A percentile compares a stretch with the other conserved stretches of the same genome.
Conservation (phyloP, 2,329 filamentous ascomycete species). For the Fusarium annulatum region DNA sequence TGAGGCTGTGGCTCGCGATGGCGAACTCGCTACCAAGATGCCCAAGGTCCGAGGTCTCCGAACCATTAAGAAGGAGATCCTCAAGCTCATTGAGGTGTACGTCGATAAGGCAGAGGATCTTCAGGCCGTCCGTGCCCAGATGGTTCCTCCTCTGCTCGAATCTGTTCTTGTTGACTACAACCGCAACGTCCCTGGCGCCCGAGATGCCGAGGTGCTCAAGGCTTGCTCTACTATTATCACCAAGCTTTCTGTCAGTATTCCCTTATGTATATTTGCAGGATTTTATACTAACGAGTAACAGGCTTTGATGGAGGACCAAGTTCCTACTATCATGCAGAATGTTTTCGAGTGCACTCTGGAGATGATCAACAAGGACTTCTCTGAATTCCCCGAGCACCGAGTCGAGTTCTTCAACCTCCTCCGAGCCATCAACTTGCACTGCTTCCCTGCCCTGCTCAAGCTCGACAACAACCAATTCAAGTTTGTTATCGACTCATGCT, state of each 20-base stretch:
- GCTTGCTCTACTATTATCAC: slow-evolving; percentile 98
- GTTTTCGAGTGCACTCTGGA: slow-evolving; percentile 98
- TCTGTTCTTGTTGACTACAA: slow-evolving; percentile 96
- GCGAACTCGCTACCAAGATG: slow-evolving; percentile 95
- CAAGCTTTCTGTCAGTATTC: slow-evolving; percentile 84
- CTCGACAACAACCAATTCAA: slow-evolving; percentile 98
- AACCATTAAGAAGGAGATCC: slow-evolving; percentile 99
- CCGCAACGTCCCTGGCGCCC: slow-evolving; percentile 93
- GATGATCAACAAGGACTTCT: slow-evolving; percentile 99
- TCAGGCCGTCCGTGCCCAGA: slow-evolving; percentile 90
- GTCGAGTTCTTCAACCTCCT: slow-evolving; percentile 99
- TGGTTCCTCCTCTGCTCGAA: slow-evolving; percentile 95
- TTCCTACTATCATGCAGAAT: slow-evolving; percentile 97
- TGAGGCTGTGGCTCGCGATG: slow-evolving; percentile 86
- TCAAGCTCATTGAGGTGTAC: slow-evolving; percentile 98
- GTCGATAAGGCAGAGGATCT: slow-evolving; percentile 98
- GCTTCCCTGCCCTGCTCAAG: slow-evolving; percentile 93
- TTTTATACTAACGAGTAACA: slow-evolving; percentile 50
- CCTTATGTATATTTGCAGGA: neutral
- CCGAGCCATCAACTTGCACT: slow-evolving; percentile 94
- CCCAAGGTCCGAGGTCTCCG: slow-evolving; percentile 93
- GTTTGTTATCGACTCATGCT: slow-evolving; percentile 98
- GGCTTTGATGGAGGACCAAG: slow-evolving; percentile 97
- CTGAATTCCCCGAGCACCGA: slow-evolving; percentile 96
- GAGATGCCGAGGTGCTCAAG: slow-evolving; percentile 95